Conservation (phyloP, 2,329 filamentous ascomycete species). For the Pyrenophora graminea region DNA sequence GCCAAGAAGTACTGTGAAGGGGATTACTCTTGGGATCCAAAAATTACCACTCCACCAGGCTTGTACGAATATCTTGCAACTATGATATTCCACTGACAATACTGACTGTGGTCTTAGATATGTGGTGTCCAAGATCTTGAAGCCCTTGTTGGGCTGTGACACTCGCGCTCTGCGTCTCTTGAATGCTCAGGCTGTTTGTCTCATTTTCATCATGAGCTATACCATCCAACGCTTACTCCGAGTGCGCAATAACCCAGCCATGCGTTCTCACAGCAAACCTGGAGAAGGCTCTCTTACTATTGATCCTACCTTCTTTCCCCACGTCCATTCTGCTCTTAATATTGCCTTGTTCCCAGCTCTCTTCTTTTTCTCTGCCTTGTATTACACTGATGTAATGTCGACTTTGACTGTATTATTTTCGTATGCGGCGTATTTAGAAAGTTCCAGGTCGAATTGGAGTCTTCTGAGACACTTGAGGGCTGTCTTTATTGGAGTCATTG, state of each 20-base stretch:
- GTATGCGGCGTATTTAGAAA: conserved; percentile 59
- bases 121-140: conserved; percentile 46
- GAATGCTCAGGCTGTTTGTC: conserved; percentile 46
- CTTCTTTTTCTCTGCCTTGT: conserved; percentile 94
- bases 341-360: conserved; percentile 83
- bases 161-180: conserved; percentile 44
- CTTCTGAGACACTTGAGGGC: conserved; percentile 17
- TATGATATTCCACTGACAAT: conserved; percentile 11
- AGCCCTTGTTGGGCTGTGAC: conserved; percentile 48
- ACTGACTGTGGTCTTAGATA: conserved; percentile 46
- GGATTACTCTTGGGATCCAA: conserved; percentile 81
- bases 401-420: conserved; percentile 73
- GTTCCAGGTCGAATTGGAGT: conserved; percentile 13
- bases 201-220: conserved; percentile 39
- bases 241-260: conserved; percentile 2
- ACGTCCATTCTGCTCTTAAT: conserved; percentile 71
- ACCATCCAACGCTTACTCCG: conserved; percentile 27
- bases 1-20: conserved; percentile 83
- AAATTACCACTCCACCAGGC: conserved; percentile 94
- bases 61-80: conserved; percentile 53
- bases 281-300: background rate
- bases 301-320: conserved; percentile 43
- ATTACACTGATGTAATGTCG: conserved; percentile 91
- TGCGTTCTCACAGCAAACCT: background rate
- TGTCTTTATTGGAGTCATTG: conserved; percentile 63